Conservation (phyloP, 23 red algal species). For the Gracilaria domingensis region DNA sequence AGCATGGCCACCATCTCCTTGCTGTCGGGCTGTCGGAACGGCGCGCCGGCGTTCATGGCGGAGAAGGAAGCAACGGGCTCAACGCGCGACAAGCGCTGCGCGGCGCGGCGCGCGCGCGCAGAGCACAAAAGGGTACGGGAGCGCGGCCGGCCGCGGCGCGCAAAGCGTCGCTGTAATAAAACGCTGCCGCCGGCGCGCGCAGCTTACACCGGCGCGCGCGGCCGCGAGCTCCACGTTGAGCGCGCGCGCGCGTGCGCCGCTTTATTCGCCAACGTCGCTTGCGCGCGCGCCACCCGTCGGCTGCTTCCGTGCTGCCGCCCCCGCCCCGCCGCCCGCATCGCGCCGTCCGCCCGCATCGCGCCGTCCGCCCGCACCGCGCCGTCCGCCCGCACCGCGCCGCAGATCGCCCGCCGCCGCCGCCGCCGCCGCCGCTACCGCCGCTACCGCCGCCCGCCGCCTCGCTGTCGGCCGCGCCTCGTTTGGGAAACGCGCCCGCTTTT, state of each 20-base stretch:
- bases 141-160: too few species aligned
- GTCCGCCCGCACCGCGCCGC: background rate
- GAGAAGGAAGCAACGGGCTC: too few species aligned
- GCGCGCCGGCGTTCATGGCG: too few species aligned
- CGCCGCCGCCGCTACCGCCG: too few species aligned
- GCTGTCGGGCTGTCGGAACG: conserved; percentile 20
- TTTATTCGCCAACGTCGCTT: background rate
- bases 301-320: too few species aligned
- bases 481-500: background rate
- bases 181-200: too few species aligned
- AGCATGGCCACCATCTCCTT: conserved; percentile 42
- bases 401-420: too few species aligned
- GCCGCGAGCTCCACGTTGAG: conserved; percentile 2
- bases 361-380: background rate
- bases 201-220: background rate
- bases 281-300: background rate
- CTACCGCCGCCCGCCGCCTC: too few species aligned
- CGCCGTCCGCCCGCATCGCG: background rate
- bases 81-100: too few species aligned
- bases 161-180: background rate
- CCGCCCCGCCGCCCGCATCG: too few species aligned
- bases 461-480: background rate
- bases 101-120: too few species aligned
- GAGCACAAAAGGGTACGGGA: too few species aligned
- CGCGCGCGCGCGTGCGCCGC: background rate